These are phyloP conservation scores for Panicum hallii DNA, from an alignment of 202 grass and related monocot genomes.

Conservation along the genomic window DNA sequence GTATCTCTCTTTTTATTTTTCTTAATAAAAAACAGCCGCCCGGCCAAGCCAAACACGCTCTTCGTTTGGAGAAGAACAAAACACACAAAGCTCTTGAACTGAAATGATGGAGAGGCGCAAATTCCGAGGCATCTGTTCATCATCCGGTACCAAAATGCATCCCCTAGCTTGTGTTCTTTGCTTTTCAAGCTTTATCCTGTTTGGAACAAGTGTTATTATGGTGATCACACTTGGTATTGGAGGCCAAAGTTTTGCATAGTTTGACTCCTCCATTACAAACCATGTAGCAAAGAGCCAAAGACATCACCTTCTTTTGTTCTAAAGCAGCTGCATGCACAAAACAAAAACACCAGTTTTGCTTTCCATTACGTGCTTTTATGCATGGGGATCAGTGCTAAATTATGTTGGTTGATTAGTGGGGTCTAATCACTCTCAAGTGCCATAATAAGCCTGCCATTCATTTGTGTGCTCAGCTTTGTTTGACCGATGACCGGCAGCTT, in stretches of 20 bases:
- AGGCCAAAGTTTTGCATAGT: conserved; percentile 37
- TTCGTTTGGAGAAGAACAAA: conserved; percentile 27
- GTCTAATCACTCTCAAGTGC: conserved; percentile 60
- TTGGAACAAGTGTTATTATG: conserved; percentile 27
- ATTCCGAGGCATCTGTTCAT: conserved; percentile 48
- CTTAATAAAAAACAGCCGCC: not conserved
- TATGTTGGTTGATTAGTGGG: conserved; percentile 60
- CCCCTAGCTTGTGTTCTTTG: conserved; percentile 37
- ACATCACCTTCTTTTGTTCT: conserved; percentile 34
- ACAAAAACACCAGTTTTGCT: conserved; percentile 32
- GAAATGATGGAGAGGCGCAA: conserved; percentile 55
- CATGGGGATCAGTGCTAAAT: conserved; percentile 61
- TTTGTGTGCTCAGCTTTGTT: conserved; percentile 50
- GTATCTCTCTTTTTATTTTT: not conserved
- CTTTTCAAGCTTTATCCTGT: conserved; percentile 39
- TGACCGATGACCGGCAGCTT: conserved; percentile 51
- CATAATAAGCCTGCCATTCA: conserved; percentile 48
- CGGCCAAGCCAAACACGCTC: not conserved
- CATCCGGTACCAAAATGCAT: conserved; percentile 32
- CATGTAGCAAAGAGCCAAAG: conserved; percentile 39
- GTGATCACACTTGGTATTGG: conserved; percentile 35
- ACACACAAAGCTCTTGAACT: conserved; percentile 22
- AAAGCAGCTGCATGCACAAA: conserved; percentile 44
- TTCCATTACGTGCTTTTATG: conserved; percentile 42
- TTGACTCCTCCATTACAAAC: conserved; percentile 52